Base-by-base conservation (phyloP, 2,329 filamentous ascomycete genomes). In the Acrocalymma vagum region DNA sequence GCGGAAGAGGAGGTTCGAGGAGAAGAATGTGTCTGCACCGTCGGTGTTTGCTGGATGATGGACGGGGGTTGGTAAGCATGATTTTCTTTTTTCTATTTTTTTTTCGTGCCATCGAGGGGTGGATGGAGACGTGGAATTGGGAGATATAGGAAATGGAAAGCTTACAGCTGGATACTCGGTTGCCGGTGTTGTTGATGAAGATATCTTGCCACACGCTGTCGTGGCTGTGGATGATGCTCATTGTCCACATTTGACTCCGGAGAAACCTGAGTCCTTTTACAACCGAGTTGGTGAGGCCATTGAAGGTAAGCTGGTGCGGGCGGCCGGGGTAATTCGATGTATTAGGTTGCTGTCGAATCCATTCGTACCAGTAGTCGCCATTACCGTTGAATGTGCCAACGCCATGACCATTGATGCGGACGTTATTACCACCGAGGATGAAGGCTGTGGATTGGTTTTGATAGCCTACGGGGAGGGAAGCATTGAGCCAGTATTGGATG, bases 201-300 rank as follows among this genome's bases (percentile, higher is more conserved):
- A 83, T 79, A 44, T 78, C 71, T 33, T 78, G 69, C 6, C 83
- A 65, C 1, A 77, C 61, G 2, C 78, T 62, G 32, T 77, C 63
- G 6, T 73, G 45, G 3, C 76, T 77, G 55, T 77, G 65, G 8
- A 77, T 78, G 20, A 81, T 72, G 1, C 77, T 76, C 72, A 83
- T 77, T 0, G 78, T 63, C 76, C 81, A 84, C 81, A 84, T 84
- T 63, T 84, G 81, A 45, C 75, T 79, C 45, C 80, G 75, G 6
- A 84, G 63, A 47, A 81, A 82, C 3, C 69, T 69, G 11, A 83
- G 44, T 3, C 78, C 72, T 24, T 69, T 63, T 9, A 83, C 67
- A 3, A 76, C 57, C 1, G 76, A 76, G 53, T 82, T 76, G 5
- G 63, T 76, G 3, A 79, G 69, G 3, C 70, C 65, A 13, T 66